Base-by-base conservation (phyloP, 306 rosid species). In the Clitoria ternatea region DNA sequence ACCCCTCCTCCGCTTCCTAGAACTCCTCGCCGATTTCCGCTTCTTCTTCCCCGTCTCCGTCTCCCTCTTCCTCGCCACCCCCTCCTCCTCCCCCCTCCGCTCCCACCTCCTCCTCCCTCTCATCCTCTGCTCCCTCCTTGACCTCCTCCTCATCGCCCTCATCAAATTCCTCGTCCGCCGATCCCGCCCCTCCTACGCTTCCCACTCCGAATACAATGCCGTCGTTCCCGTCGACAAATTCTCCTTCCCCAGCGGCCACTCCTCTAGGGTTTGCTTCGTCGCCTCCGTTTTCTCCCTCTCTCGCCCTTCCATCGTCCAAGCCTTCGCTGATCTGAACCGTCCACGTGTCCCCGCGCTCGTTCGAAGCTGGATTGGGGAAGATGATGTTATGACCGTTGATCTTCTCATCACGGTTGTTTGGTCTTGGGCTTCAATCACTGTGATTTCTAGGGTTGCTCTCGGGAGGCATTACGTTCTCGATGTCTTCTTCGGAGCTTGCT, bases 201-300 rank as follows among this genome's bases (percentile, higher is more conserved):
- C 61, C 26, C 68, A 76, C 77, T 44, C 40, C 36, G 55, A 63
- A 8, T 89, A 87, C 85, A 79, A 36, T 70, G 85, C 85, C 56
- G 89, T 84, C 57, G 86, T 89, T 22, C 48, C 87, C 1, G 84
- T 77, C 32, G 97, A 91, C 45, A 84, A 82, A 27, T 91, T 83
- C 80, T 84, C 97, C 48, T 85, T 92, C 66, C 97, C 89, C 11
- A 85, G 89, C 42, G 97, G 91, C 7, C 96, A 89, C 76, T 79
- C 91, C 43, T 87, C 97, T n/a, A 71, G 88, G 66, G 93, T 85
- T 14, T 89, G 36, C 81, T 87, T 89, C 55, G 82, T 87, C 19
- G 96, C 96, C 24, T 70, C 96, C 1, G 68, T 91, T 1, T 47
- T 85, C 67, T 73, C 63, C 75, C 66, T 84, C 64, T 84, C 88